Evolutionary conservation across 2,329 filamentous ascomycete genomes (phyloP).

Genomic region (Ceratocystiopsis sp.): DNA sequence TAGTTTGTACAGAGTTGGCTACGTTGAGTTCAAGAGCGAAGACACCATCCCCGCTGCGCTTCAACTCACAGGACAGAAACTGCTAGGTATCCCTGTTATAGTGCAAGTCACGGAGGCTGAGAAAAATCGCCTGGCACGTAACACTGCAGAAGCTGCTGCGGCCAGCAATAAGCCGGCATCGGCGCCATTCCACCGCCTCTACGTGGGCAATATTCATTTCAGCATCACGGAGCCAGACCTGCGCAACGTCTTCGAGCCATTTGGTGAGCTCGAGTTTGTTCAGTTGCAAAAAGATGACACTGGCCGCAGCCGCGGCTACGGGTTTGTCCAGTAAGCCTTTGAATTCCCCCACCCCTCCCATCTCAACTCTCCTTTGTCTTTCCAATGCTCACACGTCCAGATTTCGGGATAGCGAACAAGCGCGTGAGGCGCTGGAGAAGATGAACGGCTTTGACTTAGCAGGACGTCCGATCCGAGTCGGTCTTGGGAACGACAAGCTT

Average conservation of each 20-base stretch:
- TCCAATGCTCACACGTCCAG: conserved; percentile 24
- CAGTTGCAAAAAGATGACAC: conserved; percentile 93
- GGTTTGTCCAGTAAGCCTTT: conserved; percentile 87
- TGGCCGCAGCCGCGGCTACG: conserved; percentile 82
- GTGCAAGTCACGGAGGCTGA: conserved; percentile 97
- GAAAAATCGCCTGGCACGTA: conserved; percentile 94
- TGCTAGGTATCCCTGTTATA: conserved; percentile 96
- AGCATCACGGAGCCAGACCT: conserved; percentile 94
- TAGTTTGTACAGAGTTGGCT: conserved; percentile 57
- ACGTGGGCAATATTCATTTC: conserved; percentile 99
- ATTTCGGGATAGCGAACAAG: conserved; percentile 77
- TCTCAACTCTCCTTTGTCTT: conserved; percentile 72
- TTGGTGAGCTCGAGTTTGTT: conserved; percentile 93
- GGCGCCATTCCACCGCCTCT: conserved; percentile 91
- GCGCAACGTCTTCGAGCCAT: conserved; percentile 91
- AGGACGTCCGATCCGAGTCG: conserved; percentile 91
- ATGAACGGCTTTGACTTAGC: conserved; percentile 99
- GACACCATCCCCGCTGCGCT: conserved; percentile 85
- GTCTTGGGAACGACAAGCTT: conserved; percentile 99
- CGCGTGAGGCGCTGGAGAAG: conserved; percentile 88
- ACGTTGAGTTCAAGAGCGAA: conserved; percentile 97
- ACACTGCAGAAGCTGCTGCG: conserved; percentile 40
- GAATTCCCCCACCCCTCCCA: conserved; percentile 24
- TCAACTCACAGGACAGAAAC: conserved; percentile 95
- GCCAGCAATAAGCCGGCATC: conserved; percentile 54